Evolutionary conservation across 371 early-diverging fungal genomes (phyloP).

Genomic region (Chytridium lagenaria): DNA sequence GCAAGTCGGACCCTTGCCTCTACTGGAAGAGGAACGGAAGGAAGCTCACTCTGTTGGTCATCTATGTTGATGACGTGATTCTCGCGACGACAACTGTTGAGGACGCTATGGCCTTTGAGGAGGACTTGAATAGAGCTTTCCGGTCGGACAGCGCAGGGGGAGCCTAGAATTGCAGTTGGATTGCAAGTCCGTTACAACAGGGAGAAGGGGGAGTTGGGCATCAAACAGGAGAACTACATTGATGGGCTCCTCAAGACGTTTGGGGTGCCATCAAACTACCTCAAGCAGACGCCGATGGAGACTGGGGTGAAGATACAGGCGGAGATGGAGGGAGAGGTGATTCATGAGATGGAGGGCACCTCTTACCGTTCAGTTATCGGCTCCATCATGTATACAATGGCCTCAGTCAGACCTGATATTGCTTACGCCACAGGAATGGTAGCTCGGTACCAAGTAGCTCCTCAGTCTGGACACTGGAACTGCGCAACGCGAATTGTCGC

Average conservation of each 20-base stretch:
- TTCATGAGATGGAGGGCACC: background rate
- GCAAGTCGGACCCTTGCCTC: background rate
- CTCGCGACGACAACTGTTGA: too few species aligned
- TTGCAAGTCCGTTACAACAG: background rate
- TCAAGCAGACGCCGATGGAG: background rate
- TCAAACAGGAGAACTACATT: background rate
- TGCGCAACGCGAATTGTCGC: background rate
- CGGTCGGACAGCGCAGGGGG: background rate
- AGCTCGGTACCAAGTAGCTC: background rate
- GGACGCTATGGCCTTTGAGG: background rate
- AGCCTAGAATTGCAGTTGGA: background rate
- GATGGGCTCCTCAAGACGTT: background rate
- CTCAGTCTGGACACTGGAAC: background rate
- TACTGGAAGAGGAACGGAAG: background rate
- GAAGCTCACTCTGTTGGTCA: background rate
- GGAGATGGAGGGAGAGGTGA: background rate
- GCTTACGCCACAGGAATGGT: background rate
- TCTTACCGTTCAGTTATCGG: background rate
- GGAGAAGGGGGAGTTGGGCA: background rate
- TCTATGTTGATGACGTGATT: background rate
- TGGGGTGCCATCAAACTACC: background rate
- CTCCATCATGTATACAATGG: background rate
- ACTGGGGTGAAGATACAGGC: background rate
- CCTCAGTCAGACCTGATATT: background rate
- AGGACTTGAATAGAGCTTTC: background rate